phyloP scores from a whole-genome alignment of 108 stramenopile genomes.

The Skeletonema grethae region DNA sequence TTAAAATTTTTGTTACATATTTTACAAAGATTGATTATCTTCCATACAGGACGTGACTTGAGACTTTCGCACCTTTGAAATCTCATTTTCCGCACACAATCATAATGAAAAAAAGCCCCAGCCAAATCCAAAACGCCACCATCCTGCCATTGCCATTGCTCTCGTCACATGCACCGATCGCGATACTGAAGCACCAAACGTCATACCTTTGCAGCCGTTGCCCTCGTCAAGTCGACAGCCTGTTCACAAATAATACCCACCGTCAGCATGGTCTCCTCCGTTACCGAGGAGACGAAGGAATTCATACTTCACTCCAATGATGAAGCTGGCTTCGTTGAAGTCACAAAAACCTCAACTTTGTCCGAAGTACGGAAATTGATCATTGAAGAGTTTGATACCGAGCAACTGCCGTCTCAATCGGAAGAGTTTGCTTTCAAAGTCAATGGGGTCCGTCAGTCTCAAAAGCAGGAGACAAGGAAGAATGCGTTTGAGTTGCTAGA shows the following conservation, averaged over 20 bases:
- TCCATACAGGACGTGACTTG: too few species aligned
- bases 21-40: too few species aligned
- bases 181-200: too few species aligned
- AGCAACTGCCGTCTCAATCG: conserved; percentile 17
- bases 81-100: too few species aligned
- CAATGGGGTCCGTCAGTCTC: conserved; percentile 26
- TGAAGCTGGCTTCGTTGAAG: conserved; percentile 21
- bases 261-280: background rate
- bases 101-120: too few species aligned
- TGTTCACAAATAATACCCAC: background rate
- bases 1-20: too few species aligned
- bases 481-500: conserved; percentile 31
- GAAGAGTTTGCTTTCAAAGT: conserved; percentile 27
- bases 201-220: too few species aligned
- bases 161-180: too few species aligned
- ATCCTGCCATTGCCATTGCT: too few species aligned
- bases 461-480: conserved; percentile 42
- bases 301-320: conserved; percentile 21
- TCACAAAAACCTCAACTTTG: conserved; percentile 13
- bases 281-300: conserved; percentile 11
- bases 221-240: too few species aligned
- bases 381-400: conserved; percentile 41
- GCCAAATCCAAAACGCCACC: too few species aligned
- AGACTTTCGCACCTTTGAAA: too few species aligned
- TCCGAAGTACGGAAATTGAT: conserved; percentile 29